A percentile compares a stretch with the other conserved stretches of the same genome.
Evolutionary conservation across 257 asterid species (phyloP).

Genomic region (Anisodus acutangulus): DNA sequence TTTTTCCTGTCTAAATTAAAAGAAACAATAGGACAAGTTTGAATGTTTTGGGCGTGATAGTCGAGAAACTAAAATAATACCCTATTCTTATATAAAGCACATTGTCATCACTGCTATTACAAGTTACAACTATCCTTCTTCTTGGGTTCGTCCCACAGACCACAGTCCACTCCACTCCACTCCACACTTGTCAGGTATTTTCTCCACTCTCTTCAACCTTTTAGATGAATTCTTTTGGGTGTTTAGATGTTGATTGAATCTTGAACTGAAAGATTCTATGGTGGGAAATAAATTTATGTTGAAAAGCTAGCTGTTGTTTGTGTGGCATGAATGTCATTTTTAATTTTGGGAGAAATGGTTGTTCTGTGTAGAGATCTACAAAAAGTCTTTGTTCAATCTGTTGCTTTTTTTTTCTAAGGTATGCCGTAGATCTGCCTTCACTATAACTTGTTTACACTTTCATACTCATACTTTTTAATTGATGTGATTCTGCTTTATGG

Average conservation of each 20-base stretch:
- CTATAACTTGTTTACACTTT: not conserved
- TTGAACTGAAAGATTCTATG: not conserved
- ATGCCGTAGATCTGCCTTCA: conserved; percentile 1
- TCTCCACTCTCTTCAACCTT: not conserved
- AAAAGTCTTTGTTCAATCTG: not conserved
- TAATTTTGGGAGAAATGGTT: not conserved
- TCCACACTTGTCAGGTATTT: not conserved
- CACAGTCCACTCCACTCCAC: not conserved
- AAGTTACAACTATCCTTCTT: not conserved
- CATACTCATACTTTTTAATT: not conserved
- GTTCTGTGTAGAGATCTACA: not conserved
- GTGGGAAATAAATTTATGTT: not conserved
- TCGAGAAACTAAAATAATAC: not conserved
- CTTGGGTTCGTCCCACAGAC: not conserved
- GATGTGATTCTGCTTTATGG: not conserved
- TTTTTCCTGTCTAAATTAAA: too few relatives aligned
- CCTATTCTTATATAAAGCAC: not conserved
- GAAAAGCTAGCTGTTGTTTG: not conserved
- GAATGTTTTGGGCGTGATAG: not conserved
- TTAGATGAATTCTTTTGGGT: not conserved
- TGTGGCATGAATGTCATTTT: not conserved
- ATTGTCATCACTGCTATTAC: not conserved
- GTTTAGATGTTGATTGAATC: not conserved
- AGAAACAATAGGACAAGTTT: not conserved
- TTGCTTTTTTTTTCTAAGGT: not conserved